These are phyloP conservation scores for Noccaea caerulescens DNA, from an alignment of 345 rosid genomes.

Conservation along the genomic window DNA sequence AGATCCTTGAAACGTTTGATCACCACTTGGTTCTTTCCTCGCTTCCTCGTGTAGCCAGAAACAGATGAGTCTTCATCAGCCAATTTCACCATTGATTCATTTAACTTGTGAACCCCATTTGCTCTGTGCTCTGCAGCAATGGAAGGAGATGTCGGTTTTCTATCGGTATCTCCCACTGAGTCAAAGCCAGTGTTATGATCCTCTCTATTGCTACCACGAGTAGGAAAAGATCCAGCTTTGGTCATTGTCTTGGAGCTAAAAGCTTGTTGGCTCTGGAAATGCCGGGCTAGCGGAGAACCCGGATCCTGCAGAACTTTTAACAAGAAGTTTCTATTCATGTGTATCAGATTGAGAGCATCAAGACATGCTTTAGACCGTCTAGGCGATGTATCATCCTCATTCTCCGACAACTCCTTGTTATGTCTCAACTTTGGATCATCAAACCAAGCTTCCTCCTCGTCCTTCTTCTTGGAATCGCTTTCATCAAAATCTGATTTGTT, in stretches of 20 bases:
- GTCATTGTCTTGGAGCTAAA: constrained; percentile 41
- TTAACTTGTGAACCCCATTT: constrained; percentile 45
- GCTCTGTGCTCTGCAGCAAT: constrained; percentile 44
- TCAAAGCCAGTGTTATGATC: constrained; percentile 36
- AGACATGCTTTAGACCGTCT: constrained; percentile 48
- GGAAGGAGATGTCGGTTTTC: constrained; percentile 43
- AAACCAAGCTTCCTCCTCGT: constrained; percentile 36
- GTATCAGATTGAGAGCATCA: constrained; percentile 60
- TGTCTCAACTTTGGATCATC: constrained; percentile 42
- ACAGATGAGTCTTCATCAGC: constrained; percentile 42
- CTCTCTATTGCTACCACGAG: constrained; percentile 33
- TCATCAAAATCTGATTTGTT: constrained; percentile 41
- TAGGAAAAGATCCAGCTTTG: constrained; percentile 58
- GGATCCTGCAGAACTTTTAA: constrained; percentile 56
- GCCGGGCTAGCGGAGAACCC: constrained; percentile 57
- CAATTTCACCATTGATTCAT: constrained; percentile 37
- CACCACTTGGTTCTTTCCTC: constrained; percentile 48
- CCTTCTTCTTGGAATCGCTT: constrained; percentile 22
- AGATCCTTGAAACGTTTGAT: constrained; percentile 68
- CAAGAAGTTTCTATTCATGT: constrained; percentile 59
- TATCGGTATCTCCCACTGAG: constrained; percentile 31
- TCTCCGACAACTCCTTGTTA: constrained; percentile 33
- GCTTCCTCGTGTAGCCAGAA: constrained; percentile 46
- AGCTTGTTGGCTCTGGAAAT: constrained; percentile 51
- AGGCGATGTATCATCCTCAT: constrained; percentile 42